Evolutionary conservation across 345 rosid species (phyloP), one percentile per base, ranked within the genome.

Genomic region (Aethionema arabicum): DNA sequence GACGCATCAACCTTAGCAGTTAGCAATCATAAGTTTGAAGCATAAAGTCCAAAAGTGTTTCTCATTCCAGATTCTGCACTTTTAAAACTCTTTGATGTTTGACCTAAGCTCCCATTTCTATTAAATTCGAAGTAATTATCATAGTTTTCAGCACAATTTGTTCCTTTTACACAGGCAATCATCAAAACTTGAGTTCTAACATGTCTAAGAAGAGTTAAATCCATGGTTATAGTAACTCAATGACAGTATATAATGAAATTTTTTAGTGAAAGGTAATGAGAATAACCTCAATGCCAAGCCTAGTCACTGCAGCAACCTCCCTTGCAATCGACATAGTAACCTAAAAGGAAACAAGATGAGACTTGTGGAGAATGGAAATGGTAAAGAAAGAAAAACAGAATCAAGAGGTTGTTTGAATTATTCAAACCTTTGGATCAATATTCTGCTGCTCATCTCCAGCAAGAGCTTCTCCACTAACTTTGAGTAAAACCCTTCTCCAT

Each of bases 381-480:
- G 8, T 44, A 5, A 35, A 36, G 13, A 42, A 12, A 67, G 59
- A 56, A 33, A 33, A 15, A 36, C 30, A 58, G n/a, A 46, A 62
- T 42, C 14, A 66, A 65, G 15, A 38, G 27, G 14, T 65, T 68
- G 6, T 7, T 21, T 29, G 47, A 41, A 52, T 33, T 3, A 62
- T 2, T 48, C 40, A 59, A 75, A 88, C 98, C 93, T 89, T 92
- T 3, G 96, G 97, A 61, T 87, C 96, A 42, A 92, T 89, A 51
- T 89, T 89, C 69, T 92, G 95, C 9, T 58, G 16, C 15, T 70
- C 78, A 70, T 92, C 96, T 32, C 98, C 96, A 0, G 97, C 96
- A 61, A 92, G 97, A 57, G 99, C 99, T 84, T 92, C 97, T 59
- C 96, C 97, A 50, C 96, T 92, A 40, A 89, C 98, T 80, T 92